phyloP scores from a whole-genome alignment of 495 filamentous ascomycete genomes.

The Articulospora tetracladia region DNA sequence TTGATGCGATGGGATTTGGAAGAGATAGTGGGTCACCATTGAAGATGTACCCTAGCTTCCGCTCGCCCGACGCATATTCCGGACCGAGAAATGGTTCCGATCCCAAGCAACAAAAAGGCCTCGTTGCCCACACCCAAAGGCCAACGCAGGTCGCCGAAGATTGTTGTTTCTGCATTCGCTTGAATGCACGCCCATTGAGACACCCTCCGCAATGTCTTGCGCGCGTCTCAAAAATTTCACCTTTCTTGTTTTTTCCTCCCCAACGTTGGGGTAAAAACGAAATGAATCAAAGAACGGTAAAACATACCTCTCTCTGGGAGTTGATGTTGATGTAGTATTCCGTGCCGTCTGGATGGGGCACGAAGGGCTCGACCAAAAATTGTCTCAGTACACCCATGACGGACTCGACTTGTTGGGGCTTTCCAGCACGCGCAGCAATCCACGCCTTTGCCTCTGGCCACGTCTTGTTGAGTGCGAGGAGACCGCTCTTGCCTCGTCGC shows the following conservation, averaged over 20 bases:
- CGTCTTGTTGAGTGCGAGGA: constrained; percentile 94
- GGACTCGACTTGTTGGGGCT: constrained; percentile 88
- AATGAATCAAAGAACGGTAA: background rate
- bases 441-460: constrained; percentile 91
- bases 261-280: background rate
- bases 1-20: constrained; percentile 6
- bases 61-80: constrained; percentile 41
- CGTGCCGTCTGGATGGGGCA: constrained; percentile 86
- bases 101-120: constrained; percentile 18
- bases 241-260: background rate
- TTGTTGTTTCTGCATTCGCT: background rate
- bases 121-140: constrained; percentile 13
- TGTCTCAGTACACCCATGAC: constrained; percentile 83
- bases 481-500: constrained; percentile 96
- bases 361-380: constrained; percentile 98
- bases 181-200: background rate
- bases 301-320: constrained; percentile 82
- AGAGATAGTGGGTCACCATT: constrained; percentile 17
- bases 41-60: constrained; percentile 45
- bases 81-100: constrained; percentile 12
- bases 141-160: background rate
- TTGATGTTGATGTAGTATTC: constrained; percentile 99
- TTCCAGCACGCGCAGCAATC: constrained; percentile 88
- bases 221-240: background rate
- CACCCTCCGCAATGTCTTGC: background rate